Evolutionary conservation across 352 stramenopile species (phyloP), one percentile per base, ranked within the genome.

Genomic region (Pythium rhizo-oryzae): DNA sequence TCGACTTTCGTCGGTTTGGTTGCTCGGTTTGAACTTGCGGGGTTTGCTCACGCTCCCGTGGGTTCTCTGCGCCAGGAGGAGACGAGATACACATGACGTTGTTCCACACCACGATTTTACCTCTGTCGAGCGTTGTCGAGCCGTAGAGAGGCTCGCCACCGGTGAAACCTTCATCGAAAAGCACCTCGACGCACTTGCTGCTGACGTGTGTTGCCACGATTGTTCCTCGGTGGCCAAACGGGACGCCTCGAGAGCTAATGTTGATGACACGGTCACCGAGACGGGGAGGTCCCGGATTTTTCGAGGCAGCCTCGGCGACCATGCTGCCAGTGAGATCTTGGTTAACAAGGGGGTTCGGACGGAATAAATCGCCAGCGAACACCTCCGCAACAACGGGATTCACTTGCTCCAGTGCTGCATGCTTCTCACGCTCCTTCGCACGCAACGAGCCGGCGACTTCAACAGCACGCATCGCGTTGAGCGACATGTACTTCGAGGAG

Each of bases 251-350:
- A 4, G 91, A 94, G 52, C 84, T 97, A 28, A 99, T 90, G 76
- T 99, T 99, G 39, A 99, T 97, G 59, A 99, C 89, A n/a, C 98
- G 91, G 70, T 99, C 96, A 43, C 98, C 98, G 11, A 99, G 79
- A 39, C 89, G 81, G 28, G 96, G 97, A 25, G 94, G 75, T n/a
- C 83, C 84, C 30, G 61, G 72, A 51, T 92, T 92, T 41, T 77
- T 74, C 1, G 82, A 88, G 19, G 80, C 76, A n/a, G 76, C 77
- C 59, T 78, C 68, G 4, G 85, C 87, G 4, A 92, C 72, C 52
- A 89, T 79, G 4, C 85, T 77, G 9, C 86, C 85, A 0, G 85
- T 92, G n/a, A 94, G 67, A 59, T 94, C 86, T 49, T 92, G 86
- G 52, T 94, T 93, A 21, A 91, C 82, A 23, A 92, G 62, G 8